A percentile compares a stretch with the other conserved stretches of the same genome.
Conservation (phyloP, 352 stramenopile species). For the Pythium sukuiense region DNA sequence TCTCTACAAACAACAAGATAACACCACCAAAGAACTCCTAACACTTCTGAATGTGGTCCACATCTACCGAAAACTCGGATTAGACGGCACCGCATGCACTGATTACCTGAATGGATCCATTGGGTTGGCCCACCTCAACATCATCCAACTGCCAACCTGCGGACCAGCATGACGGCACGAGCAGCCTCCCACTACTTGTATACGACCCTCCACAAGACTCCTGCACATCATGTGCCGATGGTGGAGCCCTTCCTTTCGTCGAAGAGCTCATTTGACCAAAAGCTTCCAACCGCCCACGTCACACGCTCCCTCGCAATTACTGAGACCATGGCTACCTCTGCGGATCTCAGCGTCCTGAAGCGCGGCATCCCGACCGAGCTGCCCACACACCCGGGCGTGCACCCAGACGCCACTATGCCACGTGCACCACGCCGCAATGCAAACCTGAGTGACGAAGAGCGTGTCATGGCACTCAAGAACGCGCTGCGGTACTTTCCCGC, state of each 20-base stretch:
- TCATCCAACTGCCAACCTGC: neutral
- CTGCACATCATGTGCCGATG: neutral
- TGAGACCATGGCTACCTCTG: conserved; percentile 10
- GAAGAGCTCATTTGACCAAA: conserved; percentile 10
- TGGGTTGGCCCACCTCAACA: conserved; percentile 8
- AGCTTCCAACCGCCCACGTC: neutral
- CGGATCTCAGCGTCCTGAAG: conserved; percentile 52
- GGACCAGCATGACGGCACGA: neutral
- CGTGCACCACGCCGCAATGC: conserved; percentile 55
- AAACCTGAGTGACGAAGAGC: conserved; percentile 57
- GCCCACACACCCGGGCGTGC: conserved; percentile 51
- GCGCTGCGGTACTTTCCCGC: conserved; percentile 86
- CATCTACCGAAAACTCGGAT: conserved; percentile 8
- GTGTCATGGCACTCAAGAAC: conserved; percentile 83
- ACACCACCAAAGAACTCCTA: neutral
- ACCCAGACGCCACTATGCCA: conserved; percentile 51
- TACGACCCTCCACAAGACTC: neutral
- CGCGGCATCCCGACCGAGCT: conserved; percentile 49
- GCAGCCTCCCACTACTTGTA: neutral
- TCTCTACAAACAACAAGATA: conserved; percentile 10
- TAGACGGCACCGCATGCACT: conserved; percentile 13
- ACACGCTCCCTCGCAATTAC: neutral
- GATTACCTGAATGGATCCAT: conserved; percentile 3
- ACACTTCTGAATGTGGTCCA: conserved; percentile 19
- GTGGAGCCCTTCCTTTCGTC: no score